Evolutionary conservation across 2,329 filamentous ascomycete genomes (phyloP), one percentile per base, ranked within the genome.

Genomic region (Penicillium fuscoglaucum): DNA sequence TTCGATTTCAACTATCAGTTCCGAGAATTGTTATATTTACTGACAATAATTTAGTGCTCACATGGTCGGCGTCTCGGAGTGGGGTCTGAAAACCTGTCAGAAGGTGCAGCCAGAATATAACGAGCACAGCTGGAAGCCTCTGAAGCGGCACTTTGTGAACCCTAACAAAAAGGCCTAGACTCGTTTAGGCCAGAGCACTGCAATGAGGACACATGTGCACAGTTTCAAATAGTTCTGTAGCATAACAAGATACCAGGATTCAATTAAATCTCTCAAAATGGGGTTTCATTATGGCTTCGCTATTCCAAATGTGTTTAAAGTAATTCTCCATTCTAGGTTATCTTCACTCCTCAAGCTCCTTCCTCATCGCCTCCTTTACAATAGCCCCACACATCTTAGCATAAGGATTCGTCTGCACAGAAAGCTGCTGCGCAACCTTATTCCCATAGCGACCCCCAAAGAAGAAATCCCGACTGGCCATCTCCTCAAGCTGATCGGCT

Each of bases 101-200:
- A 90, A 90, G 74, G 83, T 90, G 41, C 88, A 90, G 77, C 81
- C 85, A 64, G 84, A 84, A 57, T 96, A 95, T 70, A 92, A 86
- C 70, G 85, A 87, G 57, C 89, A 96, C 79, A 93, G 90, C 72
- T 96, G 91, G 91, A 86, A 81, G 29, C 83, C 83, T 0, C 76
- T 90, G 52, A 84, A 84, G 74, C 81, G 86, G 44, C 84, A 89
- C 69, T 90, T 87, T 62, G 78, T 79, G 69, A 78, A 79, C 68
- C 81, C 82, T 19, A 78, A 80, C 61, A 79, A 80, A 67, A 50
- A 48, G 37, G 43, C 29, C n/a, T 54, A 41, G 33, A 33, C 4
- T 40, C 5, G 3, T 7, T 21, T 21, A 10, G 15, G 3, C 19
- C 3, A 9, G 6, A 19, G 4, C 19, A 43, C 24, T 40, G 10